Base-by-base conservation (phyloP, 768 basidiomycete genomes). In the Strobilomyces confusus region DNA sequence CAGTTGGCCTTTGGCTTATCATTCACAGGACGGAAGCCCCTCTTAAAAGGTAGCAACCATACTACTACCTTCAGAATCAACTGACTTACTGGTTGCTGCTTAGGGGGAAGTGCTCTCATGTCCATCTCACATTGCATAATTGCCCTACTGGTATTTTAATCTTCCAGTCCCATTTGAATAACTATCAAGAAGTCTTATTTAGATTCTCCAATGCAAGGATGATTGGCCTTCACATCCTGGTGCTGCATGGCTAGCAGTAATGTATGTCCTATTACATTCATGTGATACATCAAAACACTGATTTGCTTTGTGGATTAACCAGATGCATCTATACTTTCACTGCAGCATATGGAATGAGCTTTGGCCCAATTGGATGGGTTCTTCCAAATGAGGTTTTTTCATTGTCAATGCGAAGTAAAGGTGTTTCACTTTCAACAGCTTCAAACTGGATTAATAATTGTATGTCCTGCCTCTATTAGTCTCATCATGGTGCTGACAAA, bases 371-470 rank as follows among this genome's bases (percentile, higher is more conserved):
- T 55, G 84, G 83, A 4, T 93, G 91, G 91, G 82, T 92, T 2
- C 78, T 93, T 9, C 87, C 91, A 0, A 84, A 81, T 57, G 91
- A 94, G 69, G 83, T 94, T 2, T 92, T 92, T 63, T 82, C 92
- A 1, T 72, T 89, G 1, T 86, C 87, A 3, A 77, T 89, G 71
- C 77, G 91, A 56, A 86, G 87, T 59, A 85, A 84, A 63, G 92
- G 92, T 44, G 91, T 93, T 5, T 82, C 90, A 22, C 62, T 95
- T 20, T 84, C 89, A 19, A 92, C 91, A 2, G 86, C 89, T 3
- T 88, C 86, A n/a, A 89, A 89, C 58, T 92, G 90, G 90, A 60
- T 80, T 23, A 92, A 92, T 62, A 92, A 92, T 54, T 92, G 86
- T 85, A 46, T 2, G 77, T 68, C 14, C 49, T 20, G 0, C 37